Evolutionary conservation across 139 green algal species (phyloP).

Genomic region (Micractinium conductrix): DNA sequence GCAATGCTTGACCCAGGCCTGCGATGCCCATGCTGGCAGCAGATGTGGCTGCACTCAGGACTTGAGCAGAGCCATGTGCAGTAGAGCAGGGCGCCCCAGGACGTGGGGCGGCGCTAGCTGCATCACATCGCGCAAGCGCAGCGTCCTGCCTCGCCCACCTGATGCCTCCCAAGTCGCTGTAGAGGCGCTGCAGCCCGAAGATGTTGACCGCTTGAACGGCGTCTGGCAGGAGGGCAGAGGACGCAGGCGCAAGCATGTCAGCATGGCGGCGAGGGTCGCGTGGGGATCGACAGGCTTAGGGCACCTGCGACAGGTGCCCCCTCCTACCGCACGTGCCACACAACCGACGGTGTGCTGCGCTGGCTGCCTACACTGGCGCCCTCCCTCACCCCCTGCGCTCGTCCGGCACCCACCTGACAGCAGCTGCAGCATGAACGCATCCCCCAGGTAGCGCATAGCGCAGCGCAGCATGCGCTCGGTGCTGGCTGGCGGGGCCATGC

Average conservation of each 20-base stretch:
- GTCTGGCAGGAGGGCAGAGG: neutral
- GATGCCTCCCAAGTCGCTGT: constrained; percentile 57
- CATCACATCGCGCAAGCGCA: too few species aligned
- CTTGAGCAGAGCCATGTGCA: neutral
- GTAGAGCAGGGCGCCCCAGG: too few species aligned
- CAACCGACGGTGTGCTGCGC: too few species aligned
- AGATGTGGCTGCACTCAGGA: neutral
- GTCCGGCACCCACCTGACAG: constrained; percentile 38
- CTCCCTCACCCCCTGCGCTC: neutral
- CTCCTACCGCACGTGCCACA: too few species aligned
- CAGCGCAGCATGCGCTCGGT: constrained; percentile 47
- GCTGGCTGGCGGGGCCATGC: constrained; percentile 42
- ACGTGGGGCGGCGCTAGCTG: too few species aligned
- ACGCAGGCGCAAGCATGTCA: too few species aligned
- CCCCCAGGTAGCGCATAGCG: constrained; percentile 48
- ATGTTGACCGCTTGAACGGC: constrained; percentile 73
- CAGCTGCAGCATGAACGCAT: constrained; percentile 55
- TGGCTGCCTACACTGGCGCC: too few species aligned
- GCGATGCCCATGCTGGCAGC: too few species aligned
- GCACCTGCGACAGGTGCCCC: too few species aligned
- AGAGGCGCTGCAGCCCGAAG: constrained; percentile 68
- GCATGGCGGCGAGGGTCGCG: too few species aligned
- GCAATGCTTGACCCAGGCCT: too few species aligned
- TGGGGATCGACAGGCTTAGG: too few species aligned
- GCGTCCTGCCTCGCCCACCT: constrained; percentile 17